A percentile compares a stretch with the other conserved stretches of the same genome.
These are phyloP conservation scores for Penicillium simplicissimum DNA, from an alignment of 495 filamentous ascomycete species.

Conservation along the genomic window DNA sequence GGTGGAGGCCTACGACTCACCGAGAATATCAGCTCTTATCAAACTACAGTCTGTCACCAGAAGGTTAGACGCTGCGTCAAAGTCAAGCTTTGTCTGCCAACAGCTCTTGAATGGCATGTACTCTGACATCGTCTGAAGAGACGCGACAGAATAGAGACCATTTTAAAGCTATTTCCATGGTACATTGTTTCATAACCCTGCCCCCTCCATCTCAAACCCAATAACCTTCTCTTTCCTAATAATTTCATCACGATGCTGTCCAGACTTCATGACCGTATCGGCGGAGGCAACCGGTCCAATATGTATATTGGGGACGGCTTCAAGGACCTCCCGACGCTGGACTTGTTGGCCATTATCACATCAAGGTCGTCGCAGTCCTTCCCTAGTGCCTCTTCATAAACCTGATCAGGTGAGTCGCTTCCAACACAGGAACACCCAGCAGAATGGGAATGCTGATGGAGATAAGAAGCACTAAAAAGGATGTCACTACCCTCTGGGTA, in stretches of 20 bases:
- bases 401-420: not conserved
- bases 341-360: not conserved
- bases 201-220: constrained; percentile 45
- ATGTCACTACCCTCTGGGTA: too few relatives aligned
- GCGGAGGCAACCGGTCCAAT: constrained; percentile 31
- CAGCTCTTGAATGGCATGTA: too few relatives aligned
- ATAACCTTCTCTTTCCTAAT: constrained; percentile 27
- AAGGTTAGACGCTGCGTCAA: too few relatives aligned
- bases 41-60: too few relatives aligned
- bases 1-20: too few relatives aligned
- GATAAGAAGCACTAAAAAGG: too few relatives aligned
- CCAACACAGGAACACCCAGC: too few relatives aligned
- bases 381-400: not conserved
- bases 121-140: too few relatives aligned
- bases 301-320: constrained; percentile 12
- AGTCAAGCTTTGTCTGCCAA: too few relatives aligned
- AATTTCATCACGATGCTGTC: constrained; percentile 27
- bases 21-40: too few relatives aligned
- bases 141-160: too few relatives aligned
- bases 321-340: not conserved
- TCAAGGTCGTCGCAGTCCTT: not conserved
- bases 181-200: constrained; percentile 36
- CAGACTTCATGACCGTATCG: constrained; percentile 35
- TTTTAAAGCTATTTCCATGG: constrained; percentile 8
- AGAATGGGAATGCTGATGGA: too few relatives aligned